Base-by-base conservation (phyloP, 208 protist species). In the Wallacemonas collosoma region DNA sequence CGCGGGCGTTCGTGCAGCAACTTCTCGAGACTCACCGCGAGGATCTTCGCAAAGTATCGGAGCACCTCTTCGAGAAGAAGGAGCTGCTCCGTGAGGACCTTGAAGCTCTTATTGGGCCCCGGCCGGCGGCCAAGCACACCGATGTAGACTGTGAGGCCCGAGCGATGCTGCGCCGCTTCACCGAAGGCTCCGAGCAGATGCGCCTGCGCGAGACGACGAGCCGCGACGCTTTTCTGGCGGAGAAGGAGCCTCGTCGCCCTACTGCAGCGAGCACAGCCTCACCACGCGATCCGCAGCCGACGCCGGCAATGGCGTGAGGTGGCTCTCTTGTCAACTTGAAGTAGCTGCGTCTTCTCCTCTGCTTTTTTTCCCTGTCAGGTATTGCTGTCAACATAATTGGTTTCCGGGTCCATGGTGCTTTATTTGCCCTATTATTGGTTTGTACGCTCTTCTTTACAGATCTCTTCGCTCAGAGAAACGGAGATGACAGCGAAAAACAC, bases 61-160 rank as follows among this genome's bases (percentile, higher is more conserved):
- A 73, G 9, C 55, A 50, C 26, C 80, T 97, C 2, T 77, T 87
- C 35, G 72, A 85, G 45, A 85, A 85, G 79, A 89, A 91, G 73
- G 88, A 97, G 68, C 69, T 97, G 35, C 68, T 92, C 40, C 67
- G 69, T 9, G 87, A 92, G 69, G 93, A 97, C 62, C 63, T 97
- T 7, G 77, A 84, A 64, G 64, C 66, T 9, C 60, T 97, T 12
- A 43, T 95, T 9, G 93, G 89, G 4, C 69, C 80, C 3, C 77
- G 83, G 2, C 68, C 74, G 3, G 63, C 69, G 11, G 73, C 15
- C 40, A 62, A 35, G 57, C 69, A 41, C 1, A 53, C 65, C 48
- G 69, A 81, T 1, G 73, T 80, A 4, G 53, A 43, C 50, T 3
- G 12, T 3, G 83, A 91, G 38, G 82, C 84, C 12, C 81, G 85